These are phyloP conservation scores for Jackrogersella minutella DNA, from an alignment of 495 filamentous ascomycete species.

Conservation along the genomic window DNA sequence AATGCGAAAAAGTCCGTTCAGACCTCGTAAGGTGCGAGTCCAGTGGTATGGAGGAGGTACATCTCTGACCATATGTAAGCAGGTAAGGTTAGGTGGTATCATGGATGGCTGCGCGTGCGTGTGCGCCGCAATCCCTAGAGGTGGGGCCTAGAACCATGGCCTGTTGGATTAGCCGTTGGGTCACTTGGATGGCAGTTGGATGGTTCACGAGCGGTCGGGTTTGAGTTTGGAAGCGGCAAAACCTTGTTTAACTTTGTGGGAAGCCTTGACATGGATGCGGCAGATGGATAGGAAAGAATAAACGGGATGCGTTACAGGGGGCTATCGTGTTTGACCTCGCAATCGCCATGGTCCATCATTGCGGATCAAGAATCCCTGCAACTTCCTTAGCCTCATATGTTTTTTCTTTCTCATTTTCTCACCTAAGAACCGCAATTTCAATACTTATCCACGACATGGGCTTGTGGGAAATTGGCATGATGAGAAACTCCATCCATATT, in stretches of 20 bases:
- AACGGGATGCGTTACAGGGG: constrained; percentile 39
- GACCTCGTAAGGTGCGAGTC: too few species aligned
- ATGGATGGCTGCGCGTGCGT: too few species aligned
- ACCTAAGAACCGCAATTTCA: neutral
- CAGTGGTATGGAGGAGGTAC: too few species aligned
- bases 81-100: too few species aligned
- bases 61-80: too few species aligned
- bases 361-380: constrained; percentile 26
- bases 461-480: neutral
- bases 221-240: constrained; percentile 7
- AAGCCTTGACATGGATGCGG: neutral
- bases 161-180: neutral
- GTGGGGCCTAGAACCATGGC: neutral
- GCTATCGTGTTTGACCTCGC: constrained; percentile 26
- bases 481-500: neutral
- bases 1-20: too few species aligned
- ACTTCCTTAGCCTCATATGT: constrained; percentile 17
- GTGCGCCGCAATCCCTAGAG: too few species aligned
- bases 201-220: constrained; percentile 7
- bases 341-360: constrained; percentile 21
- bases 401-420: neutral
- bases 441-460: constrained; percentile 1
- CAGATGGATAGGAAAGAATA: constrained; percentile 18
- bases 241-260: constrained; percentile 13
- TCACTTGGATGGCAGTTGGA: too few species aligned